Base-by-base conservation (phyloP, 345 rosid species). In the Triadica sebifera region DNA sequence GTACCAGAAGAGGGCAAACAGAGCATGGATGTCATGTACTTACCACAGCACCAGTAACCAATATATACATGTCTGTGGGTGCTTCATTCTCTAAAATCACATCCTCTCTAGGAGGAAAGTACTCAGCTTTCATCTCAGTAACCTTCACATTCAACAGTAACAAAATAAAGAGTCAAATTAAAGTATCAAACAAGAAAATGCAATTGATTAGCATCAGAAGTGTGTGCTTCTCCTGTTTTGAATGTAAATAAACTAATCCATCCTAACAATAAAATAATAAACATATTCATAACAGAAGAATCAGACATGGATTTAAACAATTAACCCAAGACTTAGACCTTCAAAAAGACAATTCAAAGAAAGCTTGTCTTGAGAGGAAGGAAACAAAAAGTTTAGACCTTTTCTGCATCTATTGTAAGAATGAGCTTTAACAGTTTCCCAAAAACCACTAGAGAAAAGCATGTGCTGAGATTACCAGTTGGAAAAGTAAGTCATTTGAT, bases 31-130 rank as follows among this genome's bases (percentile, higher is more conserved):
- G 29, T 10, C 22, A 67, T 24, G 12, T 56, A 62, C 87, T 79
- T 86, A 94, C 97, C 86, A 85, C 88, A 76, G 92, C 81, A 71
- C 98, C 98, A 57, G 93, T 89, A 68, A 90, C 94, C 79, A 92
- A 73, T 57, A 94, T 84, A 76, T 93, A 93, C 78, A 93, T 72
- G 75, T 92, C 96, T 41, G 97, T 86, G 15, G 97, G 97, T 22
- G 94, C 94, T 86, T 94, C 96, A 72, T 94, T 94, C 80, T 90
- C 91, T 82, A 89, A 84, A 78, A 91, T 91, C 70, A 94, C 91
- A 73, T 94, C 96, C 86, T 94, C 98, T 84, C 82, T 90, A 1
- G 98, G 98, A 78, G 98, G 90, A 75, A 87, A 94, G 80, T 94
- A 94, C 84, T 94, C 98, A 1, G 96, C 90, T 58, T 90, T 94